Evolutionary conservation across 2,329 filamentous ascomycete species (phyloP).

Genomic region (Ophiosphaerella narmari): DNA sequence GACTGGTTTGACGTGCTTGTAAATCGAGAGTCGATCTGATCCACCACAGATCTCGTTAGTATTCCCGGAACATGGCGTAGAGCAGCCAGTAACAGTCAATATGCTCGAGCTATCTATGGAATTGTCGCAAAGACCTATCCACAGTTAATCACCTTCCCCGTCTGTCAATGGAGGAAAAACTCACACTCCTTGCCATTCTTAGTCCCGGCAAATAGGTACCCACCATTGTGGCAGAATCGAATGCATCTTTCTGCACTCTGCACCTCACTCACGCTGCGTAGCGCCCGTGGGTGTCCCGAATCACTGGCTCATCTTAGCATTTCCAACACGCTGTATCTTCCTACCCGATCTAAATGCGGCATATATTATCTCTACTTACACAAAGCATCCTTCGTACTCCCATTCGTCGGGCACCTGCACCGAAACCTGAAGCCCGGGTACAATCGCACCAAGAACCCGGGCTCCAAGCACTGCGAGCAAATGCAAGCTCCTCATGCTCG

Average conservation of each 20-base stretch:
- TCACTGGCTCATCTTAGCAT: constrained; percentile 8
- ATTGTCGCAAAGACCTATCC: constrained; percentile 34
- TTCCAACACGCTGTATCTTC: not conserved
- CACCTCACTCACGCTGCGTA: constrained; percentile 15
- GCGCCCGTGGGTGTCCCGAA: constrained; percentile 16
- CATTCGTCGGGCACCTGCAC: too few species aligned
- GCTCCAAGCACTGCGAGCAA: too few species aligned
- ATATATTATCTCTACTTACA: not conserved
- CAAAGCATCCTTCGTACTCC: not conserved
- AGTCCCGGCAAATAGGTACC: constrained; percentile 37
- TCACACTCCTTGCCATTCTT: constrained; percentile 38
- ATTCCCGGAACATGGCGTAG: constrained; percentile 32
- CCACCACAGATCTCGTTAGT: constrained; percentile 31
- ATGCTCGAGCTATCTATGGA: constrained; percentile 23
- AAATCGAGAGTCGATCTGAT: constrained; percentile 22
- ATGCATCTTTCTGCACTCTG: constrained; percentile 38
- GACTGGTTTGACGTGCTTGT: constrained; percentile 1
- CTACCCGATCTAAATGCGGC: too few species aligned
- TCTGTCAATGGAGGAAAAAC: not conserved
- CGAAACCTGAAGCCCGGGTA: too few species aligned
- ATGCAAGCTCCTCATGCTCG: too few species aligned
- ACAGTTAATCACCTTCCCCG: not conserved
- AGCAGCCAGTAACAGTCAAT: constrained; percentile 21
- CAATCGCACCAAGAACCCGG: too few species aligned
- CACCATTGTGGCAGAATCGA: constrained; percentile 27